phyloP scores from a whole-genome alignment of 192 early-diverging fungal species.

The Backusella macrospora region DNA sequence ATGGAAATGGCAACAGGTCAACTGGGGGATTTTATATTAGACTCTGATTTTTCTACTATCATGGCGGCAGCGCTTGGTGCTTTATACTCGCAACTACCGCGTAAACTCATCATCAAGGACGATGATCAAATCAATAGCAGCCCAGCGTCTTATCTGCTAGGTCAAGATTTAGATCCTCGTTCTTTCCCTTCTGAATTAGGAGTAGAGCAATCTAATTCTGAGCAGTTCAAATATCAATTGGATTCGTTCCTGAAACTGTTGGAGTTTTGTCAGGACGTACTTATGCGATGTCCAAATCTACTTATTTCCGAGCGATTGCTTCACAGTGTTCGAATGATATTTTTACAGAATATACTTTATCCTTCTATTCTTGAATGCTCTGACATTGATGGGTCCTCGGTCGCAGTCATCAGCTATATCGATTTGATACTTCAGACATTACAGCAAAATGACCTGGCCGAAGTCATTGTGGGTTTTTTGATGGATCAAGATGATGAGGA shows the following conservation, averaged over 20 bases:
- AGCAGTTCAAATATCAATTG: slow-evolving; percentile 67
- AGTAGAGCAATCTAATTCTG: slow-evolving; percentile 50
- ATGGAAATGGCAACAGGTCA: slow-evolving; percentile 80
- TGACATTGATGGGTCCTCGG: slow-evolving; percentile 90
- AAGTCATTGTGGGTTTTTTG: slow-evolving; percentile 77
- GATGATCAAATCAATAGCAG: slow-evolving; percentile 32
- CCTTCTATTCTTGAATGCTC: slow-evolving; percentile 85
- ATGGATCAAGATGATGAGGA: slow-evolving; percentile 63
- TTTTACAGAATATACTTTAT: slow-evolving; percentile 86
- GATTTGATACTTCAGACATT: slow-evolving; percentile 78
- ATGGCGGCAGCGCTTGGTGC: slow-evolving; percentile 86
- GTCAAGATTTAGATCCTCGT: slow-evolving; percentile 34
- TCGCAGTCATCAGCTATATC: slow-evolving; percentile 88
- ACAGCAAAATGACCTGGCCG: slow-evolving; percentile 73
- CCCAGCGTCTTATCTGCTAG: slow-evolving; percentile 39
- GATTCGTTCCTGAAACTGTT: slow-evolving; percentile 70
- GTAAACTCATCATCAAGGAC: slow-evolving; percentile 65
- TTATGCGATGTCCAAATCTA: slow-evolving; percentile 69
- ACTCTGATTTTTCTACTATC: slow-evolving; percentile 81
- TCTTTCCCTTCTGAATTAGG: slow-evolving; percentile 21
- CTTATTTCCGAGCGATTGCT: slow-evolving; percentile 63
- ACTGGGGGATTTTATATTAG: slow-evolving; percentile 79
- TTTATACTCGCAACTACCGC: slow-evolving; percentile 88
- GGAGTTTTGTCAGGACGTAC: slow-evolving; percentile 74
- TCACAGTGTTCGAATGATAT: slow-evolving; percentile 70